A percentile compares a stretch with the other conserved stretches of the same genome.
Evolutionary conservation across 352 stramenopile species (phyloP).

Genomic region (Globisporangium iwayamae): DNA sequence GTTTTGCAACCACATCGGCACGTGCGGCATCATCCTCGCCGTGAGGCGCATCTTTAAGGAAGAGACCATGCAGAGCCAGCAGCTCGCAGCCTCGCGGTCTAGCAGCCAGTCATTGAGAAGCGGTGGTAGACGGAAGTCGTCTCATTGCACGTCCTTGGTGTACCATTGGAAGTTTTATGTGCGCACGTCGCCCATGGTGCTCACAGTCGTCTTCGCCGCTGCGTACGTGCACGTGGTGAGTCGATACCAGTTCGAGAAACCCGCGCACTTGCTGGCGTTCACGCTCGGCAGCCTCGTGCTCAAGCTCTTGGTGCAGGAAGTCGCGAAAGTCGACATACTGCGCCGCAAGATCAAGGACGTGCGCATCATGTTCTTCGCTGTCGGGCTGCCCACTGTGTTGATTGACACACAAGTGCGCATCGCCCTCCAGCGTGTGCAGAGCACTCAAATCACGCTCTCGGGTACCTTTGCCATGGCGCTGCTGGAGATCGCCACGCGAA

Average conservation of each 20-base stretch:
- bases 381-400: conserved; percentile 19
- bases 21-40: background rate
- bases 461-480: conserved; percentile 4
- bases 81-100: background rate
- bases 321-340: conserved; percentile 10
- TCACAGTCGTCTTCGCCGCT: conserved; percentile 1
- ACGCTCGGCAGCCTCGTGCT: conserved; percentile 7
- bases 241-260: background rate
- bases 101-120: too few species aligned
- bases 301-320: conserved; percentile 13
- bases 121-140: background rate
- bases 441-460: background rate
- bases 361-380: conserved; percentile 14
- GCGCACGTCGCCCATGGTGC: background rate
- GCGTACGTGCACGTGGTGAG: conserved; percentile 8
- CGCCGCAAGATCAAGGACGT: conserved; percentile 5
- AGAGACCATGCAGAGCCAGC: conserved; percentile 3
- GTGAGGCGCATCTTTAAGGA: background rate
- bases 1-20: conserved; percentile 3
- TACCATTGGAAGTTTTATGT: conserved; percentile 2
- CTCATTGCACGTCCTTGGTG: background rate
- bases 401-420: conserved; percentile 23
- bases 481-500: conserved; percentile 6
- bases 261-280: conserved; percentile 3
- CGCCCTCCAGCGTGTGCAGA: conserved; percentile 11